Conservation (phyloP, 345 rosid species). For the Diplotaxis tenuifolia region DNA sequence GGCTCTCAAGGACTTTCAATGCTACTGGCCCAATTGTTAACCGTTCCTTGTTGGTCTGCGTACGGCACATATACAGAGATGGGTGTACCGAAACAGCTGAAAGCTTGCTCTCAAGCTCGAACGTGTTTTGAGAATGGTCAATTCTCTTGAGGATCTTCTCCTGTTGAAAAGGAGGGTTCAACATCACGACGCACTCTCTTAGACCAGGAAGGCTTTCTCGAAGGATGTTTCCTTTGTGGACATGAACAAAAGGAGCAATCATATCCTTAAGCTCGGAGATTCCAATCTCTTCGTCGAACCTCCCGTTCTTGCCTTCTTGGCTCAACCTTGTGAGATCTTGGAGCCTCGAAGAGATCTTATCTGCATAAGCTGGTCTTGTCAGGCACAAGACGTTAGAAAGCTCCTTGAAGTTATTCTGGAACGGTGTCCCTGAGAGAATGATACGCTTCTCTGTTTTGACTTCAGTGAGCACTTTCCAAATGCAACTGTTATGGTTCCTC, state of each 20-base stretch:
- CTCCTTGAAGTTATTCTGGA: constrained; percentile 76
- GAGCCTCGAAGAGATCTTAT: constrained; percentile 17
- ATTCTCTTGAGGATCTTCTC: constrained; percentile 40
- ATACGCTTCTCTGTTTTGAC: constrained; percentile 55
- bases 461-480: constrained; percentile 61
- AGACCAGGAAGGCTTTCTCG: constrained; percentile 64
- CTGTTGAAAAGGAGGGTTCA: constrained; percentile 51
- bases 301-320: constrained; percentile 39
- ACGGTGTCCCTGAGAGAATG: constrained; percentile 80
- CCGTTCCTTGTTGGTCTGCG: constrained; percentile 6
- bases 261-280: constrained; percentile 32
- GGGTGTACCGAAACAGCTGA: constrained; percentile 64
- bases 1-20: constrained; percentile 21
- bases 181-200: constrained; percentile 52
- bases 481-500: constrained; percentile 49
- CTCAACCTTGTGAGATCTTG: constrained; percentile 34
- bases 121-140: constrained; percentile 24
- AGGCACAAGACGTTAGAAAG: constrained; percentile 57
- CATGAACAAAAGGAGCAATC: constrained; percentile 68
- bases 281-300: constrained; percentile 36
- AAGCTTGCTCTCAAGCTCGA: constrained; percentile 35
- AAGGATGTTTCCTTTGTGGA: constrained; percentile 60
- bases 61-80: constrained; percentile 36
- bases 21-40: constrained; percentile 5
- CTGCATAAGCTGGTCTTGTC: constrained; percentile 47